Evolutionary conservation across 306 rosid species (phyloP).

Genomic region (Trifolium dubium): DNA sequence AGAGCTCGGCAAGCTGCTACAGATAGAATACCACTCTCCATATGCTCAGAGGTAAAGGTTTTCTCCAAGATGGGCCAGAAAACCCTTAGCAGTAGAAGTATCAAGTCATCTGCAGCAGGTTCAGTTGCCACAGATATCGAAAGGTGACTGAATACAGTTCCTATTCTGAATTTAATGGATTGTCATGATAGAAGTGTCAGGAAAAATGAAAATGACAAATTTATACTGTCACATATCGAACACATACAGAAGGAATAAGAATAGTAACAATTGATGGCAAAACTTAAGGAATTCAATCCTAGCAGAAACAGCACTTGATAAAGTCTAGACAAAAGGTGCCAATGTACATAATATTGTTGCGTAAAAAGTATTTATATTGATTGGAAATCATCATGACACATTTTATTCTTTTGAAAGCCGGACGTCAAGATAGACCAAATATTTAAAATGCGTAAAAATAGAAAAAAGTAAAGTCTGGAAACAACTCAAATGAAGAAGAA

Average conservation of each 20-base stretch:
- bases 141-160: conserved; percentile 91
- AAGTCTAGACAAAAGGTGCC: conserved; percentile 28
- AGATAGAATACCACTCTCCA: conserved; percentile 87
- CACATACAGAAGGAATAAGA: conserved; percentile 20
- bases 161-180: conserved; percentile 67
- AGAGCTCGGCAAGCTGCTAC: conserved; percentile 95
- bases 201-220: conserved; percentile 22
- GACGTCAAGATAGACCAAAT: conserved; percentile 10
- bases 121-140: conserved; percentile 58
- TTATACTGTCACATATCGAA: conserved; percentile 5
- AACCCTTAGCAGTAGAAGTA: conserved; percentile 66
- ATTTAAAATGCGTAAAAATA: conserved; percentile 2
- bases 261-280: conserved; percentile 5
- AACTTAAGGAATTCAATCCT: conserved; percentile 24
- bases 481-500: conserved; percentile 18
- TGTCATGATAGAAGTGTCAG: conserved; percentile 23
- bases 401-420: neutral
- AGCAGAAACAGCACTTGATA: conserved; percentile 27
- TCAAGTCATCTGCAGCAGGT: conserved; percentile 72
- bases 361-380: conserved; percentile 23
- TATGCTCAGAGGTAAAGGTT: conserved; percentile 78
- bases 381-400: neutral
- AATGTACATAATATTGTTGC: conserved; percentile 7
- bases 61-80: conserved; percentile 96
- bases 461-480: conserved; percentile 1